Percentiles rank a stretch among this genome's conserved stretches.
phyloP scores from a whole-genome alignment of 192 early-diverging fungal species.

The Coemansia sp. region DNA sequence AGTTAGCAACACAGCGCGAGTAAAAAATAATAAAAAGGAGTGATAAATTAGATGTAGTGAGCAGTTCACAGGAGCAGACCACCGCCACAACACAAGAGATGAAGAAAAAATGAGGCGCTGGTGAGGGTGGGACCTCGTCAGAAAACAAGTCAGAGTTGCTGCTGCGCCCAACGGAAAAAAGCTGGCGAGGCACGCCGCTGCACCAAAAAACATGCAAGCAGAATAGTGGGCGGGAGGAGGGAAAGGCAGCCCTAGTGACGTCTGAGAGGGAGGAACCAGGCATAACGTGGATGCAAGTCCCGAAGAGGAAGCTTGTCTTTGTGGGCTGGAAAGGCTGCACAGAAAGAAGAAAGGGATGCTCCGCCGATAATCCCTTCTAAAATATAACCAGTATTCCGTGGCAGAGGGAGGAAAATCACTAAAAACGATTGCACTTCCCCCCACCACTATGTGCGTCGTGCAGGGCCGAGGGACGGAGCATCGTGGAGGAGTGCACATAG shows the following conservation, averaged over 20 bases:
- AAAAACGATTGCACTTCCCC: not conserved
- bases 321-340: not conserved
- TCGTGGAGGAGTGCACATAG: not conserved
- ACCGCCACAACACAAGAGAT: not conserved
- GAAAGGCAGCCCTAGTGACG: not conserved
- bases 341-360: not conserved
- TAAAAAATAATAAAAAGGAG: not conserved
- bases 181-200: not conserved
- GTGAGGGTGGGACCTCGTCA: not conserved
- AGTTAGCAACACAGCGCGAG: conserved; percentile 5
- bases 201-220: not conserved
- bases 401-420: not conserved
- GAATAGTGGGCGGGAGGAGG: conserved; percentile 5
- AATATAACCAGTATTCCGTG: not conserved
- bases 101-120: not conserved
- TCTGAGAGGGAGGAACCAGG: not conserved
- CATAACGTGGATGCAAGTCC: conserved; percentile 5
- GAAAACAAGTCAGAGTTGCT: not conserved
- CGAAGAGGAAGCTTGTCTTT: conserved; percentile 8
- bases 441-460: not conserved
- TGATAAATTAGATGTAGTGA: conserved; percentile 9
- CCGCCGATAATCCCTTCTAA: conserved; percentile 9
- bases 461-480: not conserved
- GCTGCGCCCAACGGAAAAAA: not conserved
- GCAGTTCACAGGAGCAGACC: not conserved